Evolutionary conservation across 768 basidiomycete species (phyloP), one percentile per base, ranked within the genome.

Genomic region (Boletus pseudopeckii): DNA sequence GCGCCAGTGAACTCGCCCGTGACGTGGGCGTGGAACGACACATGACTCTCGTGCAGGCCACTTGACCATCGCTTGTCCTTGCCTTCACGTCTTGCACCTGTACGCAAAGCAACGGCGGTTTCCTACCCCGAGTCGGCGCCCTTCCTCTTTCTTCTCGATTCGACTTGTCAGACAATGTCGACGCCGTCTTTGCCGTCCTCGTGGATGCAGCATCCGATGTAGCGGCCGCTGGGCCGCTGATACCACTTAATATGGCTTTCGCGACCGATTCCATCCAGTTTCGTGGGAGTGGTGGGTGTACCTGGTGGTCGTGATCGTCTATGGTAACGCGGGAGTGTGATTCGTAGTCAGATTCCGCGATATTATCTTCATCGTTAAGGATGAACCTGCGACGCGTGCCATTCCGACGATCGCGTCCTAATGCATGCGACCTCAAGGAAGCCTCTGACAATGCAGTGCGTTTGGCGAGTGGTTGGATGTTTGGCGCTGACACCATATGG

Each of bases 221-320:
- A 5, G 80, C 65, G 55, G 44, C 45, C 0, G 50, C 54, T 72
- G 62, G 46, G 5, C 74, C 80, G 34, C 72, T 65, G 4, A 77
- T 78, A 18, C 81, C 80, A 42, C 77, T 77, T n/a, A 84, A 71
- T 9, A 89, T 75, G 0, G 85, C 85, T 50, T 77, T 81, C 9
- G 85, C 77, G n/a, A 89, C 84, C 2, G 75, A 80, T 63, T 86
- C 83, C 22, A 89, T 71, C 88, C 88, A 90, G n/a, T 80, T 80
- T 8, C 75, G 66, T 4, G 87, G 86, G 32, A 88, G 72, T 5
- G 85, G 82, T n/a, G 83, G 83, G 44, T 54, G 56, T 34, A 49
- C 49, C 38, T 64, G 67, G 17, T 69, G 64, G 10, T 64, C 65
- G 41, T 71, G 66, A 15, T 61, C 63, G 50, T 74, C 74, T 7